Evolutionary conservation across 1,284 basidiomycete species (phyloP), one percentile per base, ranked within the genome.

Genomic region (Cryptococcus amylolentus): DNA sequence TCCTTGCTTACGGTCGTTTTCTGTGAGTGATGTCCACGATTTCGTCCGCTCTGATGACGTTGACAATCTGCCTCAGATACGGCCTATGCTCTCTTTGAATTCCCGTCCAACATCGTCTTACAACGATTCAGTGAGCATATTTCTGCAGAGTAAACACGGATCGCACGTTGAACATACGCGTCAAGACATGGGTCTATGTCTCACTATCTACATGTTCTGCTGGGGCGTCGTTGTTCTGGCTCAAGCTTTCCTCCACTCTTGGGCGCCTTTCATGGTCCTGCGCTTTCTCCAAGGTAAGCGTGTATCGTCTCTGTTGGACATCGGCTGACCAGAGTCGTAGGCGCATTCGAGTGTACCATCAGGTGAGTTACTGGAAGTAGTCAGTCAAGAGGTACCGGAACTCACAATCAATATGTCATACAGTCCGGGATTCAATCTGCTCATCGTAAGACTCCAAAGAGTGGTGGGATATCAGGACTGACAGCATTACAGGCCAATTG

Each of bases 31-130:
- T 42, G 0, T 23, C 4, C 12, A 13, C 7, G 26, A 47, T 18
- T 4, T 28, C 46, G 9, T n/a, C 41, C 41, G 20, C 8, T 16
- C 41, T 18, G 18, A 18, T 47, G 26, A 42, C 37, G 20, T n/a
- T 42, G 12, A 23, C 14, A 12, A 26, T 16, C n/a, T 7, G 58
- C 56, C 55, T 61, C 62, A 63, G 69, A 71, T 48, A 55, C 66
- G 28, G 70, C 68, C 23, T 73, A 72, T 48, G 61, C 63, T 16
- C 38, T 68, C 20, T 62, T 60, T 49, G 65, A 70, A 54, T 71
- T 75, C 54, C 72, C 72, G 1, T 64, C 64, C 16, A 75, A 72
- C 56, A 52, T 70, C 38, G 37, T 68, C 31, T 55, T 75, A 38
- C 63, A 71, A 20, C 57, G 66, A 44, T 56, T 69, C 41, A 62